Evolutionary conservation across 2,329 filamentous ascomycete genomes (phyloP).

Genomic region (Hymenoscyphus fructigenus): DNA sequence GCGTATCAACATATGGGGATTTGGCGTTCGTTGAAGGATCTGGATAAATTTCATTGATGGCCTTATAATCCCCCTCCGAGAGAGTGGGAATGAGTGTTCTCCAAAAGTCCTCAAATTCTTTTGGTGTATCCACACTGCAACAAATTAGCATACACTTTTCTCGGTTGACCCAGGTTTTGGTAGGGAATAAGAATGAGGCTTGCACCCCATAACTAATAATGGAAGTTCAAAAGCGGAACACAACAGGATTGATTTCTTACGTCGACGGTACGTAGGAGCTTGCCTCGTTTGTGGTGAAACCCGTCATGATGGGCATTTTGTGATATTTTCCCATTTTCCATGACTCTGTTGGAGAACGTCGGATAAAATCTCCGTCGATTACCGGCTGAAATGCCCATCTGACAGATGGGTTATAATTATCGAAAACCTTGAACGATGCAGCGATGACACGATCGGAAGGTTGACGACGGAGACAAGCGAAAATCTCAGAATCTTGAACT

Average conservation of each 20-base stretch:
- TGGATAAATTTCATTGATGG: slow-evolving; percentile 59
- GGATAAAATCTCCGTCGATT: slow-evolving; percentile 59
- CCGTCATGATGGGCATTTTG: slow-evolving; percentile 61
- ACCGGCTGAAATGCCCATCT: slow-evolving; percentile 68
- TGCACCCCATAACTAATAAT: slow-evolving; percentile 34
- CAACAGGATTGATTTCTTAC: too few relatives aligned
- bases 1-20: slow-evolving; percentile 42
- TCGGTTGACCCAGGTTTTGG: too few relatives aligned
- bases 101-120: slow-evolving; percentile 60
- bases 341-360: slow-evolving; percentile 53
- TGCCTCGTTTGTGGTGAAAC: slow-evolving; percentile 68
- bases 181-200: too few relatives aligned
- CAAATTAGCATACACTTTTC: too few relatives aligned
- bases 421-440: slow-evolving; percentile 46
- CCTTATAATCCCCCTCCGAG: slow-evolving; percentile 49
- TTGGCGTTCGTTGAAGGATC: slow-evolving; percentile 47
- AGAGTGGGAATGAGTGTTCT: slow-evolving; percentile 57
- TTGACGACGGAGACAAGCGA: slow-evolving; percentile 48
- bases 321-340: slow-evolving; percentile 54
- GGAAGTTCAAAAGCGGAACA: slow-evolving; percentile 37
- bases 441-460: slow-evolving; percentile 39
- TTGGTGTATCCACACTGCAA: not conserved
- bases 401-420: slow-evolving; percentile 42
- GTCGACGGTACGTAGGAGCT: slow-evolving; percentile 55
- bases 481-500: slow-evolving; percentile 46